Evolutionary conservation across 2,329 filamentous ascomycete species (phyloP).

Genomic region (Aspergillus aculeatus): DNA sequence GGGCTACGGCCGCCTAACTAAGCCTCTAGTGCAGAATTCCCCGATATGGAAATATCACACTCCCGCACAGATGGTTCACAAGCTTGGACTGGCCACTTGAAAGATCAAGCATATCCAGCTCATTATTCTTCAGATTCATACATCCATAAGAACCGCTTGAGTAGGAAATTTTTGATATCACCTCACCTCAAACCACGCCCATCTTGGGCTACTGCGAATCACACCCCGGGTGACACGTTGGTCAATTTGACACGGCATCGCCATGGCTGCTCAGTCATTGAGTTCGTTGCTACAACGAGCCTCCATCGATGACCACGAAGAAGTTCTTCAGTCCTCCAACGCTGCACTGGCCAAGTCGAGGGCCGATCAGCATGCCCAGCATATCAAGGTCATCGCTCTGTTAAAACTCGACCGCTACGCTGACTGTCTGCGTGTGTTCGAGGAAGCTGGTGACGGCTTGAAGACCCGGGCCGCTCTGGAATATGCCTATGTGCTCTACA

Average conservation of each 20-base stretch:
- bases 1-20: conserved; percentile 7
- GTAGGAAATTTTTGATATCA: not conserved
- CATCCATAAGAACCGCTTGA: not conserved
- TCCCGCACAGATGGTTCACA: conserved; percentile 17
- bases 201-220: not conserved
- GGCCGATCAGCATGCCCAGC: conserved; percentile 55
- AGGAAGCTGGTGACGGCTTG: conserved; percentile 53
- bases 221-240: not conserved
- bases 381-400: conserved; percentile 60
- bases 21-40: conserved; percentile 16
- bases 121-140: not conserved
- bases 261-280: conserved; percentile 49
- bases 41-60: conserved; percentile 22
- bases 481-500: conserved; percentile 64
- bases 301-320: conserved; percentile 61
- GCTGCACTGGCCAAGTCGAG: conserved; percentile 58
- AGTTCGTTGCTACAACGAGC: conserved; percentile 57
- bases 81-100: conserved; percentile 6
- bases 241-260: conserved; percentile 20
- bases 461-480: conserved; percentile 58
- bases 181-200: not conserved
- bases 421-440: conserved; percentile 58
- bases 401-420: conserved; percentile 64
- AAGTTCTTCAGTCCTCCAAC: conserved; percentile 60
- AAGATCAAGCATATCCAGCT: not conserved